phyloP scores from a whole-genome alignment of 2,329 filamentous ascomycete species.

The Neurospora sp. region DNA sequence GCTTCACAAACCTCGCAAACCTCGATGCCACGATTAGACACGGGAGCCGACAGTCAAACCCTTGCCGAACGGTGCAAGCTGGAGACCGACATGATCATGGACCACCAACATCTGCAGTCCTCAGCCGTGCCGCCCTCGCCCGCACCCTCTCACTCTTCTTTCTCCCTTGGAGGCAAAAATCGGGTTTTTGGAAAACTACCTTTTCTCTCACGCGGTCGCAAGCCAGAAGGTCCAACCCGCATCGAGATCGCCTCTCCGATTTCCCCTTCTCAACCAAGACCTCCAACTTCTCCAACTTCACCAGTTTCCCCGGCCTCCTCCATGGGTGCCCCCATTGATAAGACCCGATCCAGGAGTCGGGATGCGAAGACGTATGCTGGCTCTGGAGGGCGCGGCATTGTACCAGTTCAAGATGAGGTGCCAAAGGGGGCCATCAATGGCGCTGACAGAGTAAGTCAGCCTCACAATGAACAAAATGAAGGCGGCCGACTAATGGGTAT shows the following conservation, averaged over 20 bases:
- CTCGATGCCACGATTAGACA: constrained; percentile 32
- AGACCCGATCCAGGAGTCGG: background rate
- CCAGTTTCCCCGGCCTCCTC: constrained; percentile 23
- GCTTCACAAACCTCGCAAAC: background rate
- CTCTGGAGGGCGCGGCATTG: constrained; percentile 12
- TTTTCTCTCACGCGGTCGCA: constrained; percentile 33
- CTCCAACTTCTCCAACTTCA: constrained; percentile 1
- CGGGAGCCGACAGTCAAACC: constrained; percentile 35
- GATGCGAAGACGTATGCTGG: background rate
- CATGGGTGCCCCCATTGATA: constrained; percentile 19
- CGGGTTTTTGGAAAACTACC: constrained; percentile 40
- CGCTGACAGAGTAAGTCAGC: constrained; percentile 56
- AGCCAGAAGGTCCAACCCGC: constrained; percentile 20
- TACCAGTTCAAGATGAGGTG: constrained; percentile 52
- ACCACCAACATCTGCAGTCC: constrained; percentile 17
- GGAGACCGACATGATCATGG: constrained; percentile 25
- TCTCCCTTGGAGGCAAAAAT: constrained; percentile 24
- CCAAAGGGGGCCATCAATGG: constrained; percentile 74
- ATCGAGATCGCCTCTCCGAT: constrained; percentile 1
- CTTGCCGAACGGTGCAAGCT: constrained; percentile 40
- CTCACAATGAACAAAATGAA: background rate
- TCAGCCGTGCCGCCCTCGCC: constrained; percentile 8
- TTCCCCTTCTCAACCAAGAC: background rate
- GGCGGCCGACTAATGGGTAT: background rate
- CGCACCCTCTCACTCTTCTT: constrained; percentile 6